Conservation (phyloP, 345 rosid genomes). For the Noccaea bulbosa region DNA sequence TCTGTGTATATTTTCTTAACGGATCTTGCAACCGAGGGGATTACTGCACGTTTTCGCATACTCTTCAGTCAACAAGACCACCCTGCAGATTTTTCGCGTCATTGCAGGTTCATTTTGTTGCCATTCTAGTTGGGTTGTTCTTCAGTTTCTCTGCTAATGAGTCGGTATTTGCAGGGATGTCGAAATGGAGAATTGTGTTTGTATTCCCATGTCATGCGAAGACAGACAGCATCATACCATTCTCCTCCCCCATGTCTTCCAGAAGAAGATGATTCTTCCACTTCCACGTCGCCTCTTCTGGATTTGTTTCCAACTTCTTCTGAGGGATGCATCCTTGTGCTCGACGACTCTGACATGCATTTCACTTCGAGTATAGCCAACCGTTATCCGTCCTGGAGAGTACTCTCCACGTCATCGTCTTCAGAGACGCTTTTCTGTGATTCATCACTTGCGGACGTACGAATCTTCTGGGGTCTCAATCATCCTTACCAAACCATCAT, state of each 20-base stretch:
- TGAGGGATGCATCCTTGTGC: constrained; percentile 63
- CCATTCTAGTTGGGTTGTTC: constrained; percentile 20
- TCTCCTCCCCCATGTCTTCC: constrained; percentile 51
- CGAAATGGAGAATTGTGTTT: constrained; percentile 71
- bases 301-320: constrained; percentile 55
- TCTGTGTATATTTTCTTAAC: constrained; percentile 68
- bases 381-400: constrained; percentile 56
- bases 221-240: constrained; percentile 34
- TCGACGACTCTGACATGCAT: constrained; percentile 68
- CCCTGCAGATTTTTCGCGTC: constrained; percentile 73
- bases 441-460: constrained; percentile 50
- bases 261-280: constrained; percentile 54
- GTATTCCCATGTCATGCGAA: constrained; percentile 64
- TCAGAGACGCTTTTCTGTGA: constrained; percentile 52
- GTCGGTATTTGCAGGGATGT: constrained; percentile 71
- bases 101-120: constrained; percentile 58
- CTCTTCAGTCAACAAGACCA: constrained; percentile 61
- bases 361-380: constrained; percentile 65
- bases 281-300: constrained; percentile 49
- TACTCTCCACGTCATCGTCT: constrained; percentile 62
- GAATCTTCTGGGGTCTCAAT: constrained; percentile 67
- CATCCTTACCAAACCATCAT: constrained; percentile 73
- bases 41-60: constrained; percentile 75
- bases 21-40: constrained; percentile 80
- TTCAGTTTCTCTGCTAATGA: constrained; percentile 28